A percentile compares a stretch with the other conserved stretches of the same genome.
phyloP scores from a whole-genome alignment of 2,329 filamentous ascomycete species.

The Exophiala alcalophila region DNA sequence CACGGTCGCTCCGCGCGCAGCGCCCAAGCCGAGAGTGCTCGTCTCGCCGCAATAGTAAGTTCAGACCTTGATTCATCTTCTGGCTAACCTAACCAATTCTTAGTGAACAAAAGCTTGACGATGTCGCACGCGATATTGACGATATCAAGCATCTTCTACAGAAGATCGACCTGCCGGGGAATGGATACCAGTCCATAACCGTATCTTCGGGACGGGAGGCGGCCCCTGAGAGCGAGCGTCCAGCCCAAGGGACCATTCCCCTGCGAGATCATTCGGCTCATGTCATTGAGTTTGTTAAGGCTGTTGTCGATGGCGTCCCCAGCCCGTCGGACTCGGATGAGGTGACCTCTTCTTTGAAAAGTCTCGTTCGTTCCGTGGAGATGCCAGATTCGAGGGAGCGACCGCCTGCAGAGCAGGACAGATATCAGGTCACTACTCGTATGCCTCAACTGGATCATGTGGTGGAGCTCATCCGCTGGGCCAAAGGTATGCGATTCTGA shows the following conservation, averaged over 20 bases:
- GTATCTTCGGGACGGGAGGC: background rate
- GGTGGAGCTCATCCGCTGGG: constrained; percentile 35
- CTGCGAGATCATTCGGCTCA: constrained; percentile 38
- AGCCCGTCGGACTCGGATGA: constrained; percentile 13
- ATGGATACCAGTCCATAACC: constrained; percentile 11
- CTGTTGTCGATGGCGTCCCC: constrained; percentile 21
- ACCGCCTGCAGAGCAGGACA: background rate
- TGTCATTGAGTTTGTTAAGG: constrained; percentile 37
- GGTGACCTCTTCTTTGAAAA: constrained; percentile 13
- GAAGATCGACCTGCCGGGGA: background rate
- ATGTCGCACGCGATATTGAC: constrained; percentile 32
- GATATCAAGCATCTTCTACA: constrained; percentile 34
- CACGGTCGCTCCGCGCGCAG: constrained; percentile 29
- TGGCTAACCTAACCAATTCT: background rate
- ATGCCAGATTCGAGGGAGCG: background rate
- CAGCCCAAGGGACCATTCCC: background rate
- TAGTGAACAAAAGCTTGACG: constrained; percentile 41
- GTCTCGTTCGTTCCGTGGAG: constrained; percentile 1
- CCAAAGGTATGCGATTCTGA: constrained; percentile 31
- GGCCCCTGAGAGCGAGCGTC: constrained; percentile 7
- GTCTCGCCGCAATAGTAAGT: constrained; percentile 41
- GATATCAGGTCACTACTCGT: background rate
- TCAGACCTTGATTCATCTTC: too few relatives aligned
- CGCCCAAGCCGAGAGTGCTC: constrained; percentile 37
- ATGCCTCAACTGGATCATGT: constrained; percentile 35